Percentiles rank a stretch among this genome's conserved stretches.
phyloP scores from a whole-genome alignment of 2,329 filamentous ascomycete genomes.

The Xylariaceae sp. region DNA sequence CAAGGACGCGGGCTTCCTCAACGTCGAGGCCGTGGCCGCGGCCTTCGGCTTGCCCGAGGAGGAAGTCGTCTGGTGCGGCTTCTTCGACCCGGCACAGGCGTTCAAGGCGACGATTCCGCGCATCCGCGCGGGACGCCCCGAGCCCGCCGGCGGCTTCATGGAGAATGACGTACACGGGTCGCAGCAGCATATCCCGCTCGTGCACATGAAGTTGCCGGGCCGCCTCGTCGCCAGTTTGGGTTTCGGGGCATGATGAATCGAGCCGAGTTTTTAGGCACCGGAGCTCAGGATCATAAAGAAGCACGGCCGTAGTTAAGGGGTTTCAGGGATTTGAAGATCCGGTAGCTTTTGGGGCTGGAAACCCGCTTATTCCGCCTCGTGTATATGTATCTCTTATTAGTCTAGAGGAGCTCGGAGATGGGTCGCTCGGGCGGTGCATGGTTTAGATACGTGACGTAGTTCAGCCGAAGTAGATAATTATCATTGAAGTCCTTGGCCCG shows the following conservation, averaged over 20 bases:
- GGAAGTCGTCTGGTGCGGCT: slow-evolving; percentile 43
- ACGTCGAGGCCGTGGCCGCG: slow-evolving; percentile 37
- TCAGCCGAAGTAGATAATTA: not conserved
- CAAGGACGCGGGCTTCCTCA: slow-evolving; percentile 41
- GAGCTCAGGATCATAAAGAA: too few relatives aligned
- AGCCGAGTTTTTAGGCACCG: too few relatives aligned
- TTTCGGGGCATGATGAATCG: too few relatives aligned
- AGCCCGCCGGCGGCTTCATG: slow-evolving; percentile 34
- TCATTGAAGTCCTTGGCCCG: slow-evolving; percentile 13
- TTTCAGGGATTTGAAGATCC: not conserved
- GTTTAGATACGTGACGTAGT: too few relatives aligned
- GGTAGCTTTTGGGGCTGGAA: too few relatives aligned
- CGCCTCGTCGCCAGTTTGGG: slow-evolving; percentile 18
- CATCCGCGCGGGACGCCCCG: slow-evolving; percentile 20
- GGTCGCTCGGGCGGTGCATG: too few relatives aligned
- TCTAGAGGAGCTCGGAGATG: too few relatives aligned
- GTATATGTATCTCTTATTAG: too few relatives aligned
- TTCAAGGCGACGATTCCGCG: slow-evolving; percentile 50
- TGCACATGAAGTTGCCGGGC: slow-evolving; percentile 26
- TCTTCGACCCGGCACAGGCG: slow-evolving; percentile 49
- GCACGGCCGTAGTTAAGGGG: too few relatives aligned
- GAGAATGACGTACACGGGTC: slow-evolving; percentile 38
- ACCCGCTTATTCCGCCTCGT: too few relatives aligned
- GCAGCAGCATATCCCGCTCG: slow-evolving; percentile 33
- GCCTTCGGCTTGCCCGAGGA: slow-evolving; percentile 25